These are phyloP conservation scores for Rickenella mellea DNA, from an alignment of 768 basidiomycete species.

Conservation along the genomic window DNA sequence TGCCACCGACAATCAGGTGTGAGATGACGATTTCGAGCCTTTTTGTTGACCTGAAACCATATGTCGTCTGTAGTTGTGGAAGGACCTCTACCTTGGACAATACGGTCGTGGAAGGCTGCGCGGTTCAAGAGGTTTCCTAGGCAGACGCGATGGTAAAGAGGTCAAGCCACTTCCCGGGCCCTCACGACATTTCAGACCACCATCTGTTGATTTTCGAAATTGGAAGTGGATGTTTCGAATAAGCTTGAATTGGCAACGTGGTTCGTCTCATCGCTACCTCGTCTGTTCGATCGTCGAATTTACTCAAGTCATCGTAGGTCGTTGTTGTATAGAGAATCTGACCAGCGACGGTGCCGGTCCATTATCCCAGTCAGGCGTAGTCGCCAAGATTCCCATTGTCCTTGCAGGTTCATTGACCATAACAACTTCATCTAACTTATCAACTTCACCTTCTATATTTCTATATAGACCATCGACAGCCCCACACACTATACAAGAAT, in stretches of 20 bases:
- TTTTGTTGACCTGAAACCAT: conserved; percentile 6
- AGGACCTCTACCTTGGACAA: conserved; percentile 47
- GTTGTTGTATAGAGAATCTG: conserved; percentile 37
- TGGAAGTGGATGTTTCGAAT: conserved; percentile 89
- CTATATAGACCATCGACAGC: conserved; percentile 25
- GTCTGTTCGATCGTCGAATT: conserved; percentile 8
- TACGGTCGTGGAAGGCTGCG: conserved; percentile 63
- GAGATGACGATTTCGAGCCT: conserved; percentile 15
- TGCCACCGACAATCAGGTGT: conserved; percentile 56
- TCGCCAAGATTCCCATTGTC: conserved; percentile 32
- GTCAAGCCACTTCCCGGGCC: conserved; percentile 52
- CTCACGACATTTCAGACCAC: no score
- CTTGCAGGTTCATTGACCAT: conserved; percentile 54
- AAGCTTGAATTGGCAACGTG: conserved; percentile 74
- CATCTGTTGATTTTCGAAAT: conserved; percentile 35
- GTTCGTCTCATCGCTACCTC: conserved; percentile 28
- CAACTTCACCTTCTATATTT: conserved; percentile 24
- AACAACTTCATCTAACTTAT: conserved; percentile 36
- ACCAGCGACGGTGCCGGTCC: neutral
- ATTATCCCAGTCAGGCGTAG: neutral
- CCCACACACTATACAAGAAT: conserved; percentile 33
- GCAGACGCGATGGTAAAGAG: conserved; percentile 46
- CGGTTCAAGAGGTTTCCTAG: conserved; percentile 54
- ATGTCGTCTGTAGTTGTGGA: conserved; percentile 47
- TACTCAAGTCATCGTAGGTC: conserved; percentile 36